Conservation (phyloP, 176 grass and related monocot species). For the Musa schizocarpa region DNA sequence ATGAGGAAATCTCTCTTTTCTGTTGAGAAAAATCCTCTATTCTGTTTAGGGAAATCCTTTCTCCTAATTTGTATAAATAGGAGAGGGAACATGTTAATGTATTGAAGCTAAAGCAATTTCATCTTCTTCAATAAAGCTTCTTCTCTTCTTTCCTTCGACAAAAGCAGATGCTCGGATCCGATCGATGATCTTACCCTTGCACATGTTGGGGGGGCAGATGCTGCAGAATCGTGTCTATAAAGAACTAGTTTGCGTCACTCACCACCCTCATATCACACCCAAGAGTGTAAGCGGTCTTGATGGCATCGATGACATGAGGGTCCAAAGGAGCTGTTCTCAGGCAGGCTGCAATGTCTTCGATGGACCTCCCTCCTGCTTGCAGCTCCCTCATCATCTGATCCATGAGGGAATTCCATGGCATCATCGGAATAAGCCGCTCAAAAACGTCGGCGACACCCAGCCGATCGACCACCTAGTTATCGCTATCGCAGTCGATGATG, state of each 20-base stretch:
- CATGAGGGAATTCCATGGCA: slow-evolving; percentile 10
- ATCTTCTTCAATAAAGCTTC: no score
- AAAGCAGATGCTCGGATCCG: slow-evolving; percentile 27
- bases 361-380: background rate
- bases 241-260: slow-evolving; percentile 4
- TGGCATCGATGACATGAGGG: background rate
- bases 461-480: background rate
- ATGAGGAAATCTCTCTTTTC: no score
- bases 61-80: no score
- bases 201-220: slow-evolving; percentile 10
- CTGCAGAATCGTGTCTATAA: slow-evolving; percentile 14
- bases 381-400: slow-evolving; percentile 9
- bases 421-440: background rate
- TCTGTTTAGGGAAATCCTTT: no score
- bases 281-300: background rate
- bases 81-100: no score
- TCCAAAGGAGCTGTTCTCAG: background rate
- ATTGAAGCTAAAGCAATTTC: no score
- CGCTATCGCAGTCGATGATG: slow-evolving; percentile 5
- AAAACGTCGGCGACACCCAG: background rate
- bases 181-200: slow-evolving; percentile 36
- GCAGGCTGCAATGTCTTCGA: slow-evolving; percentile 6
- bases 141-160: slow-evolving; percentile 25
- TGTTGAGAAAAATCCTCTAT: no score
- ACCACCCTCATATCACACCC: slow-evolving; percentile 1